Percentiles rank a stretch among this genome's conserved stretches.
These are phyloP conservation scores for Sarcomyxa edulis DNA, from an alignment of 768 basidiomycete genomes.

Conservation along the genomic window DNA sequence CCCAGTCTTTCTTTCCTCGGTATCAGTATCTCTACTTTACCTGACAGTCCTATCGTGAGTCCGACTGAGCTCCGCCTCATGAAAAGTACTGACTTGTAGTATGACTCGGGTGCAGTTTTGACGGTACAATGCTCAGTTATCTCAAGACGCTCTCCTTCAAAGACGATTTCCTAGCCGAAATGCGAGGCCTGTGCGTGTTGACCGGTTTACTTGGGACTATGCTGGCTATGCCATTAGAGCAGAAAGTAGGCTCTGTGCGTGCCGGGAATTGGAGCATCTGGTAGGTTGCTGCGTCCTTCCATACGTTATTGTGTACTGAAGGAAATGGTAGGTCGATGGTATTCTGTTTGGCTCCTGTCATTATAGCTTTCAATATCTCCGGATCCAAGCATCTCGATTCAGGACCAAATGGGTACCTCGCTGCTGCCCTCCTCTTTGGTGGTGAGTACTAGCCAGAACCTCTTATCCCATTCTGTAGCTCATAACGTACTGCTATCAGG, in stretches of 20 bases:
- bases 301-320: not conserved
- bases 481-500: too few species aligned
- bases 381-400: slow-evolving; percentile 9
- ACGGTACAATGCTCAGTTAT: slow-evolving; percentile 47
- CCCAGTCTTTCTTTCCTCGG: slow-evolving; percentile 34
- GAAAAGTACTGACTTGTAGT: not conserved
- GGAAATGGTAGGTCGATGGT: slow-evolving; percentile 40
- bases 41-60: slow-evolving; percentile 31
- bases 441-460: slow-evolving; percentile 17
- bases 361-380: slow-evolving; percentile 30
- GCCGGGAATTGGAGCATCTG: slow-evolving; percentile 49
- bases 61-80: slow-evolving; percentile 8
- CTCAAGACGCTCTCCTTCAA: slow-evolving; percentile 38
- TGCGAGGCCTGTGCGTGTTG: slow-evolving; percentile 39
- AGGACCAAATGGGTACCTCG: slow-evolving; percentile 25
- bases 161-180: slow-evolving; percentile 44
- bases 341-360: slow-evolving; percentile 37
- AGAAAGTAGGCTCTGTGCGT: slow-evolving; percentile 35
- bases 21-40: slow-evolving; percentile 39
- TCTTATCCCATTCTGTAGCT: not conserved
- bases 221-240: slow-evolving; percentile 38
- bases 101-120: slow-evolving; percentile 27
- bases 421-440: slow-evolving; percentile 35
- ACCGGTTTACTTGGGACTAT: slow-evolving; percentile 43
- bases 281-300: slow-evolving; percentile 16